Conservation (phyloP, 148 eudicot genomes). For the Amaranthus cruentus region DNA sequence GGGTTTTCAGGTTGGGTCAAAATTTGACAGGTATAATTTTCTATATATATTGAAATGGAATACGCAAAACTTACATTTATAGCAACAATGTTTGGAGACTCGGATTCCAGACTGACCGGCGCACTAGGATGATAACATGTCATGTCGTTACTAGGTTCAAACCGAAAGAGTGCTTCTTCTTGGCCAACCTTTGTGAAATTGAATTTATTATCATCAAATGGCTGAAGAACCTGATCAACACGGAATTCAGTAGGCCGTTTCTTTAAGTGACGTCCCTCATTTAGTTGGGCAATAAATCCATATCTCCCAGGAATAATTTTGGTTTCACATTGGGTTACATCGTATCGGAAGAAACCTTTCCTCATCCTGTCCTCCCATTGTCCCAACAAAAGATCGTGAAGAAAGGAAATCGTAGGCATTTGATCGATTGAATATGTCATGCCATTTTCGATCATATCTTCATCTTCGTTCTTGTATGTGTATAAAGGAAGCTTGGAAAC, state of each 20-base stretch:
- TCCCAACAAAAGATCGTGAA: conserved; percentile 34
- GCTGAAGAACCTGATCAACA: conserved; percentile 80
- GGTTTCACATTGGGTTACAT: conserved; percentile 56
- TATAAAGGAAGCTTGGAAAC: conserved; percentile 68
- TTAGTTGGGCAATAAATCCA: conserved; percentile 85
- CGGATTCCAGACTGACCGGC: conserved; percentile 34
- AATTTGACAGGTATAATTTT: too few relatives aligned
- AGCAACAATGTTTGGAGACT: conserved; percentile 70
- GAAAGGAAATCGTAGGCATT: conserved; percentile 26
- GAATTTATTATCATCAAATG: conserved; percentile 76
- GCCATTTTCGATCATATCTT: conserved; percentile 13
- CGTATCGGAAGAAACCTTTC: conserved; percentile 49
- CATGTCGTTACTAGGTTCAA: conserved; percentile 50
- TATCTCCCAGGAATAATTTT: conserved; percentile 64
- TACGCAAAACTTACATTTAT: conserved; percentile 56
- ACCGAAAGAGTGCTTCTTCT: conserved; percentile 76
- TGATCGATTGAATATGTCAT: conserved; percentile 9
- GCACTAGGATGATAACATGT: conserved; percentile 45
- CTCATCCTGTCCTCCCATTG: conserved; percentile 51
- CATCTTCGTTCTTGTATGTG: conserved; percentile 43
- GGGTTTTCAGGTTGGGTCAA: too few relatives aligned
- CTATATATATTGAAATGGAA: too few relatives aligned
- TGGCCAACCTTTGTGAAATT: conserved; percentile 89
- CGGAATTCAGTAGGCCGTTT: conserved; percentile 90
- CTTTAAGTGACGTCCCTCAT: conserved; percentile 86